Percentiles rank a stretch among this genome's conserved stretches.
phyloP scores from a whole-genome alignment of 2,329 filamentous ascomycete species.

The Calonectria crousiana region DNA sequence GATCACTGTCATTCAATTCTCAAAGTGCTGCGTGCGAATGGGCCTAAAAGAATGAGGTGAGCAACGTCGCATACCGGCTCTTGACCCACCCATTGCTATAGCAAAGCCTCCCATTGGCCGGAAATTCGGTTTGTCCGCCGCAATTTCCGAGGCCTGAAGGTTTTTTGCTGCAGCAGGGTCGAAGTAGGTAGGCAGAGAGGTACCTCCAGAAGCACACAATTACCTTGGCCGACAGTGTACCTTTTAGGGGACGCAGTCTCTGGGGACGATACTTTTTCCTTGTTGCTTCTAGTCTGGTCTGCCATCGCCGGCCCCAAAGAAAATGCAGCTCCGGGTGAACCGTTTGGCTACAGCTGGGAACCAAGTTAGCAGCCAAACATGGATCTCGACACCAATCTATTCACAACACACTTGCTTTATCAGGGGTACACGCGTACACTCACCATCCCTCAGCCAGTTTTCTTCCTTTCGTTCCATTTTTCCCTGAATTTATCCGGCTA shows the following conservation, averaged over 20 bases:
- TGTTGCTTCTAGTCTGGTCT: conserved; percentile 12
- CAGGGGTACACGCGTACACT: conserved; percentile 14
- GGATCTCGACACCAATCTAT: conserved; percentile 11
- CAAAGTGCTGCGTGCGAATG: neutral
- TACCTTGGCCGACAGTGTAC: neutral
- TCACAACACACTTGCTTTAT: neutral
- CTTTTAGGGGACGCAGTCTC: neutral
- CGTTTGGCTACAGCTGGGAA: neutral
- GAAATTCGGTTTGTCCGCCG: conserved; percentile 31
- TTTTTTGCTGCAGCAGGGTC: neutral
- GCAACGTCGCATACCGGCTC: conserved; percentile 35
- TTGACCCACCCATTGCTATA: neutral
- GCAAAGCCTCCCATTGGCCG: conserved; percentile 25
- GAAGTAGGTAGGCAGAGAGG: neutral
- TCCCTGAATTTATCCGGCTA: neutral
- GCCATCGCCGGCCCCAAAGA: neutral
- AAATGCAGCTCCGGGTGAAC: conserved; percentile 1
- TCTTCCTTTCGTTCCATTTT: neutral
- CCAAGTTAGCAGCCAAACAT: neutral
- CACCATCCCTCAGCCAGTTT: neutral
- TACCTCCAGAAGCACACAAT: neutral
- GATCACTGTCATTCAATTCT: neutral
- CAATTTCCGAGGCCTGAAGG: conserved; percentile 38
- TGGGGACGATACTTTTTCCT: conserved; percentile 12
- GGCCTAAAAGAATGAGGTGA: conserved; percentile 22